phyloP scores from a whole-genome alignment of 805 yeast species.

The Lipomyces orientalis region DNA sequence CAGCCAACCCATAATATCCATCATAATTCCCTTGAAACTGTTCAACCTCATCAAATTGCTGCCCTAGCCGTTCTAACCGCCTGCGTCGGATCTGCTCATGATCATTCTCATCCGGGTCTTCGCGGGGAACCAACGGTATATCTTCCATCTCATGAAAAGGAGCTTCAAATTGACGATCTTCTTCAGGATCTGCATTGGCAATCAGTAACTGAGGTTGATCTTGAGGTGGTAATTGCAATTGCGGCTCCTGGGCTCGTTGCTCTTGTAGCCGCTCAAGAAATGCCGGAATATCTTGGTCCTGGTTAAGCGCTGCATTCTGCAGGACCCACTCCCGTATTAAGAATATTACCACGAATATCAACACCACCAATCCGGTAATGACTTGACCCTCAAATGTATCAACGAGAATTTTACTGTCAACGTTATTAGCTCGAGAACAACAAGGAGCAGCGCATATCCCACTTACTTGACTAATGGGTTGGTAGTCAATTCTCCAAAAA shows the following conservation, averaged over 20 bases:
- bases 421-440: background rate
- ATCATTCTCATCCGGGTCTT: background rate
- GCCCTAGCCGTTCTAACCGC: background rate
- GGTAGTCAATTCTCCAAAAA: conserved; percentile 19
- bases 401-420: conserved; percentile 22
- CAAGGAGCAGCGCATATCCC: background rate
- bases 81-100: background rate
- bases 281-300: conserved; percentile 19
- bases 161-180: background rate
- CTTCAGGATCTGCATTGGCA: background rate
- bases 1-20: background rate
- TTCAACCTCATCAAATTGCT: conserved; percentile 4
- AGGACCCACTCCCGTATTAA: conserved; percentile 47
- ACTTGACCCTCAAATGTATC: conserved; percentile 43
- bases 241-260: background rate
- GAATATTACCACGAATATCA: conserved; percentile 51
- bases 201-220: background rate
- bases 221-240: conserved; percentile 3
- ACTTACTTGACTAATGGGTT: conserved; percentile 28
- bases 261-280: background rate
- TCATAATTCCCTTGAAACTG: background rate
- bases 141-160: background rate
- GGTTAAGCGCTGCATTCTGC: conserved; percentile 40
- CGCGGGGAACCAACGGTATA: background rate
- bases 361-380: conserved; percentile 40